Evolutionary conservation across 805 yeast genomes (phyloP).

Genomic region (Cephaloascus fragrans): DNA sequence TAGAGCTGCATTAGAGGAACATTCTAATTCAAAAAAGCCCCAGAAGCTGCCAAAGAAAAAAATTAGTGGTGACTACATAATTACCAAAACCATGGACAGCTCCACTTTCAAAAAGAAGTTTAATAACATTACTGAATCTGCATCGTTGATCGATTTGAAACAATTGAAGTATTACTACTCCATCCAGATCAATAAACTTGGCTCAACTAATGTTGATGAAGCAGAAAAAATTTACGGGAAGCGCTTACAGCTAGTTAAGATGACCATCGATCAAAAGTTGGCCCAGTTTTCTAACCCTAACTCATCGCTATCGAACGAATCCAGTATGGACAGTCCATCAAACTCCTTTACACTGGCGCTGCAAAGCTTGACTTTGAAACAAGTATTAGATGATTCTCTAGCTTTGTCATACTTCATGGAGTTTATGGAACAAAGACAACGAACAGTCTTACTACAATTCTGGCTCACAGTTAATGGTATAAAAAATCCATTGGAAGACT

Average conservation of each 20-base stretch:
- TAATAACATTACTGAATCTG: conserved; percentile 5
- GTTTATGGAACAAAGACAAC: conserved; percentile 38
- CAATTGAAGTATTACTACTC: conserved; percentile 38
- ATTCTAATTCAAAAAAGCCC: conserved; percentile 23
- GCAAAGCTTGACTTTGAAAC: conserved; percentile 20
- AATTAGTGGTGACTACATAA: not conserved
- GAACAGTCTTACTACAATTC: conserved; percentile 41
- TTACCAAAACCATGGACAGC: conserved; percentile 4
- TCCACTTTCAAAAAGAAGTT: conserved; percentile 9
- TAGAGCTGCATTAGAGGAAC: conserved; percentile 60
- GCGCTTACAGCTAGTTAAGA: conserved; percentile 7
- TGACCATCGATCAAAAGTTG: conserved; percentile 3
- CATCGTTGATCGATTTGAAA: conserved; percentile 30
- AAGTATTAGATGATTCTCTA: conserved; percentile 37
- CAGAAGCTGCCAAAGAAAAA: conserved; percentile 1
- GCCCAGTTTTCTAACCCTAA: not conserved
- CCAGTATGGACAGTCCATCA: not conserved
- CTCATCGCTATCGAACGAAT: not conserved
- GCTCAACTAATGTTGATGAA: not conserved
- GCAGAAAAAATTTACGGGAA: conserved; percentile 4
- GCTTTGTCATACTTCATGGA: conserved; percentile 15
- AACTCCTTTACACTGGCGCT: not conserved
- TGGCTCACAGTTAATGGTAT: conserved; percentile 62
- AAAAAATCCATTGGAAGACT: conserved; percentile 63
- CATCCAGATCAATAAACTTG: conserved; percentile 31